Evolutionary conservation across 78 protist genomes (phyloP).

Genomic region (Dictyostelium capitatum): DNA sequence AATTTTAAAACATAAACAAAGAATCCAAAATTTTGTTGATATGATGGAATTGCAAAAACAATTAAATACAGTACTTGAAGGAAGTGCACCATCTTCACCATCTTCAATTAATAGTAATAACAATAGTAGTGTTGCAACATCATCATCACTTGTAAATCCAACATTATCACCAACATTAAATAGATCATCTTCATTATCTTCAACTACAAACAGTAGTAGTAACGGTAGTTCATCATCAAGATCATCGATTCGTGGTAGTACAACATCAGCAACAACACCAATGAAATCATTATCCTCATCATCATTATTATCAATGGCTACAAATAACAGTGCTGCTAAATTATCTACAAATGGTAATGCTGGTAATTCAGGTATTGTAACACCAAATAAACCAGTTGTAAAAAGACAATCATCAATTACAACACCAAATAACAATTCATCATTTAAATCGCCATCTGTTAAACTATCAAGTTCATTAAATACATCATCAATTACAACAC

Average conservation of each 20-base stretch:
- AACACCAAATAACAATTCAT: not conserved
- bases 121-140: not conserved
- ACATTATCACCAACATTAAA: constrained; percentile 7
- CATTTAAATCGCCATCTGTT: constrained; percentile 16
- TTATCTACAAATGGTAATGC: not conserved
- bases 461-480: not conserved
- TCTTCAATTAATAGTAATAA: not conserved
- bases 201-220: not conserved
- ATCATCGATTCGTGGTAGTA: not conserved
- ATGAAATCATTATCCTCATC: constrained; percentile 36
- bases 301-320: not conserved
- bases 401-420: constrained; percentile 12
- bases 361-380: constrained; percentile 7
- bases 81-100: not conserved
- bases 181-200: not conserved
- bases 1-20: constrained; percentile 32
- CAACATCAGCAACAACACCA: not conserved
- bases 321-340: not conserved
- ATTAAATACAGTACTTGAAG: not conserved
- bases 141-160: not conserved
- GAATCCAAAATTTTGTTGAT: constrained; percentile 61
- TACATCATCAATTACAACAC: not conserved
- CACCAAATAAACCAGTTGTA: not conserved
- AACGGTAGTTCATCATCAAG: not conserved
- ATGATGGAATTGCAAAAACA: constrained; percentile 51